phyloP scores from a whole-genome alignment of 1,284 basidiomycete species.

The Somion occarium region DNA sequence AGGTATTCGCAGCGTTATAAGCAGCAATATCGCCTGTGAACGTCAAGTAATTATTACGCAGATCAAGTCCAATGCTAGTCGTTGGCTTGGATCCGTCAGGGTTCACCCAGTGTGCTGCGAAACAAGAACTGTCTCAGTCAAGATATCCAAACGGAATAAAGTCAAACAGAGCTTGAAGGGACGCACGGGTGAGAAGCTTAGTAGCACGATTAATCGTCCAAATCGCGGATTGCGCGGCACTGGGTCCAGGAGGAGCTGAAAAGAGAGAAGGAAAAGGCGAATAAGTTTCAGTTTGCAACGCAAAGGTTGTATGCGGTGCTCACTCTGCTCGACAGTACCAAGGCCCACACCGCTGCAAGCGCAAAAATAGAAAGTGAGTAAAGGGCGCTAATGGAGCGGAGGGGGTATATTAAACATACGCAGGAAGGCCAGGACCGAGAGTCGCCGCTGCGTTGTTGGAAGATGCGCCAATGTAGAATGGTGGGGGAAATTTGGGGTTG shows the following conservation, averaged over 20 bases:
- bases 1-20: slow-evolving; percentile 11
- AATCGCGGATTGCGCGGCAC: slow-evolving; percentile 18
- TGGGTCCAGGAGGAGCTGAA: slow-evolving; percentile 1
- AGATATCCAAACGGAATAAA: background rate
- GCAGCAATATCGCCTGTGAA: slow-evolving; percentile 16
- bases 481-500: slow-evolving; percentile 29
- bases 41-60: slow-evolving; percentile 11
- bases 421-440: background rate
- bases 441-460: slow-evolving; percentile 4
- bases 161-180: too few species aligned
- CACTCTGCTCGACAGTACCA: slow-evolving; percentile 8
- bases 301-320: background rate
- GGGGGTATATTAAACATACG: background rate
- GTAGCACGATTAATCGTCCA: slow-evolving; percentile 19
- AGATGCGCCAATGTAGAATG: slow-evolving; percentile 30
- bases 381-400: background rate
- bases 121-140: too few species aligned
- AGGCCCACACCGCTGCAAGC: slow-evolving; percentile 6
- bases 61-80: slow-evolving; percentile 14
- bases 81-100: slow-evolving; percentile 15
- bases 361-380: background rate
- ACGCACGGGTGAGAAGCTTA: slow-evolving; percentile 18
- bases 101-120: slow-evolving; percentile 21
- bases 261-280: background rate
- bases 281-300: background rate